Base-by-base conservation (phyloP, 2,329 filamentous ascomycete species). In the Xylariaceae sp. region DNA sequence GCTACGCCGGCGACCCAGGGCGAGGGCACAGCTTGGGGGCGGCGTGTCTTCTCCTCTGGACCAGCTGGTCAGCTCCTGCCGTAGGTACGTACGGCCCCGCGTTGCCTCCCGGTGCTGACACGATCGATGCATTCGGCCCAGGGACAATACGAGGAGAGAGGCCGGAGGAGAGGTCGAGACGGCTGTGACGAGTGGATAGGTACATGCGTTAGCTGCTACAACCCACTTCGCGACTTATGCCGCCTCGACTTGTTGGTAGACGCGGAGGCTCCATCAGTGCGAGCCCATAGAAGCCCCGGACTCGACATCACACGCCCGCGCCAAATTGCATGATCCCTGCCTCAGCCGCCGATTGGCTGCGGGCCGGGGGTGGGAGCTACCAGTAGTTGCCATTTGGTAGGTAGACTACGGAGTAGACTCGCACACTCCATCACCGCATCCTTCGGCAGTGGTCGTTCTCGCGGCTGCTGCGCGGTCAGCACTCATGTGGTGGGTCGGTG, bases 261-360 rank as follows among this genome's bases (percentile, higher is more conserved):
- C 56, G 53, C 53, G 53, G 47, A 44, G 44, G 46, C 42, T 45
- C 43, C 42, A 36, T 30, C 29, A 22, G 19, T 34, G 31, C 32
- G n/a, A 31, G 24, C 33, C 42, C 32, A 23, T 19, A 15, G 32
- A 18, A 39, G 44, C 40, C 44, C 47, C 47, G 38, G 36, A 43
- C 38, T 47, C 45, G 45, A 50, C 45, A 50, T 46, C 44, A 51
- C 46, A 50, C 47, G 48, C 50, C 42, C 55, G 54, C 52, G 50
- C 49, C 51, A 58, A 53, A 55, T 51, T 51, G 48, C 49, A 58
- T 55, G 47, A 49, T 35, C 50, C 52, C 45, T 54, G 50, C 52
- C 37, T 15, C 27, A 31, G 17, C 28, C 32, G 36, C 43, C 47
- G 36, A 60, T 60, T 60, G 57, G 54, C 40, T 38, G 32, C 31